A percentile compares a stretch with the other conserved stretches of the same genome.
Conservation (phyloP, 1,139 yeast species). For the Suzukiozyma palmioleophila region DNA sequence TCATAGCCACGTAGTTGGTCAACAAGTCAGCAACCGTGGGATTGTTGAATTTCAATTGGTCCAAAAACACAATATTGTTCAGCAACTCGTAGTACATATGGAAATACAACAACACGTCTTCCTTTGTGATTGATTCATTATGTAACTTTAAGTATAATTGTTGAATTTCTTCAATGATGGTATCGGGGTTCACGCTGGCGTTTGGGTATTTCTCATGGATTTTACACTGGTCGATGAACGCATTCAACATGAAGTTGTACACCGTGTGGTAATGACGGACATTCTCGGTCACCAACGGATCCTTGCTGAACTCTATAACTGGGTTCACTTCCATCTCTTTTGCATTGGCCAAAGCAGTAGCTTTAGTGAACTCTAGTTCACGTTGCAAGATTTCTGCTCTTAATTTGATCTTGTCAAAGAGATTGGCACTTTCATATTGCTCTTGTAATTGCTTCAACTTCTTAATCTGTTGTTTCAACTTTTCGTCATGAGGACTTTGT, state of each 20-base stretch:
- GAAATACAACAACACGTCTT: slow-evolving; percentile 26
- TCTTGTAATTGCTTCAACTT: slow-evolving; percentile 21
- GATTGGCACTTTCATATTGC: slow-evolving; percentile 20
- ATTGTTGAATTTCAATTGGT: slow-evolving; percentile 27
- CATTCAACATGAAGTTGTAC: slow-evolving; percentile 21
- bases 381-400: slow-evolving; percentile 22
- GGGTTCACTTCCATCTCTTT: slow-evolving; percentile 19
- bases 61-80: slow-evolving; percentile 26
- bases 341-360: slow-evolving; percentile 16
- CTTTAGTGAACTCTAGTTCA: slow-evolving; percentile 21
- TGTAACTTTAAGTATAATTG: slow-evolving; percentile 15
- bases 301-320: slow-evolving; percentile 13
- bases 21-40: slow-evolving; percentile 21
- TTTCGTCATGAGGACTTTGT: slow-evolving; percentile 13
- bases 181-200: slow-evolving; percentile 16
- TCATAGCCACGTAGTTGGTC: slow-evolving; percentile 13
- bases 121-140: slow-evolving; percentile 17
- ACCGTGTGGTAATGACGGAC: slow-evolving; percentile 16
- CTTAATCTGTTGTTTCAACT: slow-evolving; percentile 7
- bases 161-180: slow-evolving; percentile 19
- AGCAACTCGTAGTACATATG: slow-evolving; percentile 28
- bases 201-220: slow-evolving; percentile 9
- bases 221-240: slow-evolving; percentile 25
- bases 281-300: slow-evolving; percentile 18
- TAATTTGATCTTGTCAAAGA: slow-evolving; percentile 22